phyloP scores from a whole-genome alignment of 768 basidiomycete genomes.

The Trichaptum fuscoviolaceum region DNA sequence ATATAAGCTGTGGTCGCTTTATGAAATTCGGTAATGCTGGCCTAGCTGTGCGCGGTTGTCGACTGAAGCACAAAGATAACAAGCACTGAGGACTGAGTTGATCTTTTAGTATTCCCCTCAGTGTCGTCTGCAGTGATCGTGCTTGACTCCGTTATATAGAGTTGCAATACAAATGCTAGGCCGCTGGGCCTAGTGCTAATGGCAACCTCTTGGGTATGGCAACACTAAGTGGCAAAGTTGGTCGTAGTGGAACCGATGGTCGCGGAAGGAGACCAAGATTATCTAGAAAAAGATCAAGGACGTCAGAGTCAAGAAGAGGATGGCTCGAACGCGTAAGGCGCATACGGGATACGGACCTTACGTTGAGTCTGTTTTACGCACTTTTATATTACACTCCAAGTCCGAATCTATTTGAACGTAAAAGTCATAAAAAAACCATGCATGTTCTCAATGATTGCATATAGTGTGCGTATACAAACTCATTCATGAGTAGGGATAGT shows the following conservation, averaged over 20 bases:
- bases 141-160: neutral
- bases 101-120: neutral
- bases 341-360: neutral
- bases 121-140: neutral
- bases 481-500: neutral
- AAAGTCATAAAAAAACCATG: neutral
- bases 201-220: neutral
- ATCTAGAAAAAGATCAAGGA: neutral
- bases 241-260: neutral
- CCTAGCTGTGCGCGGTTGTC: neutral
- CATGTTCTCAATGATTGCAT: neutral
- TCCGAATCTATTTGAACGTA: neutral
- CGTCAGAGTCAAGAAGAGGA: neutral
- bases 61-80: neutral
- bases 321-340: neutral
- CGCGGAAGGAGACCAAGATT: neutral
- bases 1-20: neutral
- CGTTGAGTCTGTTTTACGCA: neutral
- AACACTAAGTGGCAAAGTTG: neutral
- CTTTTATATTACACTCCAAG: constrained; percentile 1
- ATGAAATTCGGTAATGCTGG: neutral
- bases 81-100: neutral
- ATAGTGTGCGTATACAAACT: neutral
- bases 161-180: neutral
- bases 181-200: neutral